Evolutionary conservation across 495 filamentous ascomycete species (phyloP).

Genomic region (Parmelia sp.): DNA sequence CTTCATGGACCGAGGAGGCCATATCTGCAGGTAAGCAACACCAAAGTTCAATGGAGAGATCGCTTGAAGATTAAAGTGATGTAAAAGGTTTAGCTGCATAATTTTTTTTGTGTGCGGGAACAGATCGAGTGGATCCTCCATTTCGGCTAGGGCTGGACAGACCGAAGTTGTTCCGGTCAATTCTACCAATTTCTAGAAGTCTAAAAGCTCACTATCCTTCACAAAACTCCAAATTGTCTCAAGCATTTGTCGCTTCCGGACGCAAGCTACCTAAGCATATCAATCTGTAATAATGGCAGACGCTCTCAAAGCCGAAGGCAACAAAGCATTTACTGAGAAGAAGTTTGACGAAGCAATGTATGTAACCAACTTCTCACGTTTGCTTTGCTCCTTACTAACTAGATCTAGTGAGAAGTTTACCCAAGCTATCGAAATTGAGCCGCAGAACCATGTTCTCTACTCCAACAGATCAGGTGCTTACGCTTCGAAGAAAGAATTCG

Average conservation of each 20-base stretch:
- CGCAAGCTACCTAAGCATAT: not conserved
- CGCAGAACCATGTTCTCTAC: slow-evolving; percentile 89
- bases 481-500: slow-evolving; percentile 80
- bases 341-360: slow-evolving; percentile 95
- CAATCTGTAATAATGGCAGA: slow-evolving; percentile 41
- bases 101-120: not conserved
- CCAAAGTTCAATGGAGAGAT: not conserved
- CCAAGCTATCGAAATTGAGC: slow-evolving; percentile 83
- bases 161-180: not conserved
- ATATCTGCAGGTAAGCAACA: not conserved
- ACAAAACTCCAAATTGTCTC: not conserved
- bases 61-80: not conserved
- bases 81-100: too few relatives aligned
- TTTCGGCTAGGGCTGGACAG: not conserved
- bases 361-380: slow-evolving; percentile 31
- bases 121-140: not conserved
- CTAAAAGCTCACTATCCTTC: not conserved
- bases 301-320: slow-evolving; percentile 87
- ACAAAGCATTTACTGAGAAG: slow-evolving; percentile 95
- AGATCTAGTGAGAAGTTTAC: slow-evolving; percentile 79
- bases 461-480: slow-evolving; percentile 97
- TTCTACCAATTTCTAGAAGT: not conserved
- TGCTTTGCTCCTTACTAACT: slow-evolving; percentile 8
- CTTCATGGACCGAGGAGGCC: slow-evolving; percentile 4
- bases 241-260: not conserved